Base-by-base conservation (phyloP, 2,329 filamentous ascomycete species). In the Fusarium drepaniforme region DNA sequence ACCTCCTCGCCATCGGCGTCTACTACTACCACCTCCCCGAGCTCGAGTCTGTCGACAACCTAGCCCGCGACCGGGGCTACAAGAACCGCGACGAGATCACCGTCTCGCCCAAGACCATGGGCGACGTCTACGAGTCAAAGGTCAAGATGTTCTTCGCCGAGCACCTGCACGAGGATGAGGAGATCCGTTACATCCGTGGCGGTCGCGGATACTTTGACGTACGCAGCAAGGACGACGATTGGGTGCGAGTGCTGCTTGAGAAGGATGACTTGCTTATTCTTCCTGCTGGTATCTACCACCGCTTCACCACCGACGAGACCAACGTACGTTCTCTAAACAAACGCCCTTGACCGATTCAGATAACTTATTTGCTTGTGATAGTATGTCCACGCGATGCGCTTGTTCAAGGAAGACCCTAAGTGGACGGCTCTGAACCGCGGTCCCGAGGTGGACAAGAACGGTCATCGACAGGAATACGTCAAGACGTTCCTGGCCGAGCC, bases 341-440 rank as follows among this genome's bases (percentile, higher is more conserved):
- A 40, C 5, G n/a, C 13, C 8, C 49, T 18, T 40, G 9, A 21
- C 11, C 63, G 8, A 8, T 11, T 8, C n/a, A n/a, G 18, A 4
- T 18, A 30, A 30, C 49, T 38, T n/a, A 53, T 66, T 64, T 16
- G 66, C 61, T 33, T 16, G 18, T 15, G 33, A 58, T 77, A 98
- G 96, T 98, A 96, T 81, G 94, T 98, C 76, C 94, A 97, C 81
- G 97, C 97, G 16, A 96, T 98, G 94, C 90, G 97, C 67, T 88
- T 99, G 62, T 99, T 98, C 90, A 96, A 98, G 86, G 97, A 98
- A 75, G 96, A 98, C 85, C 97, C 97, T 38, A 98, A 98, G 85
- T 99, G 97, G 97, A 98, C 95, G 40, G 94, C 97, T 16, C 84
- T 99, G 76, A 97, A 98, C 86, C 91, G 97, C 67, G 91, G 90